Base-by-base conservation (phyloP, 2,329 filamentous ascomycete species). In the Salinomyces thailandicus region DNA sequence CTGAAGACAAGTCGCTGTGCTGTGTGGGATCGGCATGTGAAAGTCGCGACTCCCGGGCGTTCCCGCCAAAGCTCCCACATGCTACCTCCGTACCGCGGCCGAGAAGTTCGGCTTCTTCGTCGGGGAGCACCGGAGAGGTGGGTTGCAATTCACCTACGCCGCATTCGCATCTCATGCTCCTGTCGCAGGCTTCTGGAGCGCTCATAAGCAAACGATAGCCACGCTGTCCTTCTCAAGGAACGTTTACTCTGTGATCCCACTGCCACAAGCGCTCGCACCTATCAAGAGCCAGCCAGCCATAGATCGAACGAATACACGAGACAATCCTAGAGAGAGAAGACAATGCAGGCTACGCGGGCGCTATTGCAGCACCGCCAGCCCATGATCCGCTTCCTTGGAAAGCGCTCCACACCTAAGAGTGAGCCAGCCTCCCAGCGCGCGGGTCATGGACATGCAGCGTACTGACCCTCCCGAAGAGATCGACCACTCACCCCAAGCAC, bases 401-500 rank as follows among this genome's bases (percentile, higher is more conserved):
- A 67, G 59, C 64, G 66, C 43, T 55, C 53, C 37, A 53, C 58
- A 14, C 66, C 67, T 15, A 49, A 58, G 49, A 56, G 67, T 69
- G 53, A 31, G 64, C 15, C 20, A 7, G n/a, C 27, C 11, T 8
- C 27, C 27, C 27, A 13, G 27, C 14, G 3, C 14, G 11, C 14
- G 27, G 27, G 29, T 18, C 15, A 36, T 33, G 32, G 39, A 33
- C 22, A 26, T 3, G 22, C n/a, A 26, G 22, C n/a, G n/a, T n/a
- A 26, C 22, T 26, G n/a, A 26, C 22, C 22, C n/a, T n/a, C 28
- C 19, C 17, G 17, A 62, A 85, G 81, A 78, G 51, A 55, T 85
- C 55, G 81, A 86, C 68, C 81, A 85, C 69, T 69, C 77, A 31
- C 80, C 81, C 44, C 72, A 77, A 49, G 73, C 75, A 50, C 82